Base-by-base conservation (phyloP, 257 asterid genomes). In the Solanum piurae region DNA sequence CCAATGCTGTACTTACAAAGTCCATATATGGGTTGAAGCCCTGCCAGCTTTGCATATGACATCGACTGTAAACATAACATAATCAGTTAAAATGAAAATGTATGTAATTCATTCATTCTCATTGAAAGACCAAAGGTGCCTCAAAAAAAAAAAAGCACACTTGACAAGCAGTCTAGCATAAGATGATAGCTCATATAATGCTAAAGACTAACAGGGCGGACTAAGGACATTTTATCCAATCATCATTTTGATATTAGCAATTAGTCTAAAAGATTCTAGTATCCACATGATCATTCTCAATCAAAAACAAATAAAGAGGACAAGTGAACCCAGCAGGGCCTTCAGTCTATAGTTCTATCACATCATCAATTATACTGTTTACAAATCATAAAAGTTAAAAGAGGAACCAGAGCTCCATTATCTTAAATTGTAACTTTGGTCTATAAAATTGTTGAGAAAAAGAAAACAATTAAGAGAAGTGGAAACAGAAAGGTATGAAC, bases 41-140 rank as follows among this genome's bases (percentile, higher is more conserved):
- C 99, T 77, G 99, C 99, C 86, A 97, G 95, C 98, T 97, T 97
- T 42, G 99, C 99, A 75, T 97, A 96, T 64, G 99, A 97, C 99
- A 97, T 97, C 68, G 99, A 96, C 99, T 97, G 96, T 16, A 85
- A 79, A 89, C 89, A 38, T 79, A 83, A 66, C 60, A 90, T 49
- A 80, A 84, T 11, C 68, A 49, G 88, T 83, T 33, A 84, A 82
- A 83, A 87, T 27, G 25, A 73, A 86, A 18, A 23, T 34, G 31
- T 25, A 14, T 33, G 9, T 14, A 71, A 86, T 82, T 49, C 27
- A 40, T 40, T 77, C 62, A 18, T 49, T 82, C 69, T 46, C 42
- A 82, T 29, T 82, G 44, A 82, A 82, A 29, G 44, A 82, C 69
- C 69, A 82, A 46, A 82, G 31, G 69, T 29, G 44, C 69, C 73